phyloP scores from a whole-genome alignment of 148 eudicot genomes.

The Dysphania ambrosioides region DNA sequence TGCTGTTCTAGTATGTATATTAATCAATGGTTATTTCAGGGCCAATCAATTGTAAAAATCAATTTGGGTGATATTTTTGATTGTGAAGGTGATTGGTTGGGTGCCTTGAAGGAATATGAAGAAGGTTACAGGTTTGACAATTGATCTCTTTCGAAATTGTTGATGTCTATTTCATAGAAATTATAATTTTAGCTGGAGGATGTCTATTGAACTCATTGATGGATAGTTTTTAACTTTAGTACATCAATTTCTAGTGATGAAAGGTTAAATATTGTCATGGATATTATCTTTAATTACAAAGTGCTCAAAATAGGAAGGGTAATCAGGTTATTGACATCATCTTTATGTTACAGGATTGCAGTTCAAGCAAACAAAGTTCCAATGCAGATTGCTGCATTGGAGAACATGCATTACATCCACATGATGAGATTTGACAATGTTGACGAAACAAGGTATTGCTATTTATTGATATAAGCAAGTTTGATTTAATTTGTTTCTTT shows the following conservation, averaged over 20 bases:
- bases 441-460: constrained; percentile 76
- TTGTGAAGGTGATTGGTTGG: constrained; percentile 58
- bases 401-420: constrained; percentile 91
- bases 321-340: too few relatives aligned
- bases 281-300: neutral
- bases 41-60: constrained; percentile 85
- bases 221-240: neutral
- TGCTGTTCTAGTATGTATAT: neutral
- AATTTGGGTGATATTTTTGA: constrained; percentile 76
- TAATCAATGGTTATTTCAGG: constrained; percentile 49
- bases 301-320: too few relatives aligned
- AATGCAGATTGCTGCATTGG: constrained; percentile 70
- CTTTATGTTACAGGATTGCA: constrained; percentile 64
- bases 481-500: neutral
- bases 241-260: neutral
- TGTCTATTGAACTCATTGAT: neutral
- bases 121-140: constrained; percentile 63
- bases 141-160: neutral
- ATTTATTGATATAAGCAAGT: neutral
- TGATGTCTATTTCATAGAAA: neutral
- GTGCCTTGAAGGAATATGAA: constrained; percentile 56
- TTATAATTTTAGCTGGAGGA: neutral
- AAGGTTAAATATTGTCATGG: too few relatives aligned
- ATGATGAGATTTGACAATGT: constrained; percentile 86
- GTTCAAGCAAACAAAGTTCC: constrained; percentile 49